These are phyloP conservation scores for Hanseniaspora meyeri DNA, from an alignment of 805 yeast genomes.

Conservation along the genomic window DNA sequence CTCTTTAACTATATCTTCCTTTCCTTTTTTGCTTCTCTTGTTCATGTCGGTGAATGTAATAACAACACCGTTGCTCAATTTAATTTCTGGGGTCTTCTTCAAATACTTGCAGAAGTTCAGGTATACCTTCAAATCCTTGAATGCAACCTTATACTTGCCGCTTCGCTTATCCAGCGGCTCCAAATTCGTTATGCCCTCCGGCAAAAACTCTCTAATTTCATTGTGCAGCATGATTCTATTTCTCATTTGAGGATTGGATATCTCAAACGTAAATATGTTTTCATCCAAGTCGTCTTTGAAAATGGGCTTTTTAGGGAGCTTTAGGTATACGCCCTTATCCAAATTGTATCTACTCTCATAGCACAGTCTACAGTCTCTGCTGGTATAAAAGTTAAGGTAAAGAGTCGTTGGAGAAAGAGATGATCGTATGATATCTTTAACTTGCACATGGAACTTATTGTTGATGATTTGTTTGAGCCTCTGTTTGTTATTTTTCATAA, in stretches of 20 bases:
- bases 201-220: slow-evolving; percentile 9
- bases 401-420: background rate
- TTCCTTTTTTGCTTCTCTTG: background rate
- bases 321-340: background rate
- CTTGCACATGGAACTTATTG: slow-evolving; percentile 4
- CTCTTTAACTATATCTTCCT: background rate
- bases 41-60: background rate
- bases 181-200: slow-evolving; percentile 7
- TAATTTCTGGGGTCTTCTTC: background rate
- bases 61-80: background rate
- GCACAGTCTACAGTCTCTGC: background rate
- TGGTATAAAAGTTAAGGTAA: background rate
- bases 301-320: background rate
- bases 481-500: background rate
- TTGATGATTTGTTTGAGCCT: slow-evolving; percentile 1
- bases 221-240: slow-evolving; percentile 4
- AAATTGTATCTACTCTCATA: background rate
- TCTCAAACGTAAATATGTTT: background rate
- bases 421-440: slow-evolving; percentile 3
- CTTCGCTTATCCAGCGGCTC: background rate
- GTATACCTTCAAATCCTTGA: background rate
- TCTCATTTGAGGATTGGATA: background rate
- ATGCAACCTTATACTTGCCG: background rate
- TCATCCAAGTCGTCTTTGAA: background rate
- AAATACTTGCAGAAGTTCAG: background rate